Evolutionary conservation across 1,284 basidiomycete genomes (phyloP), one percentile per base, ranked within the genome.

Genomic region (Pascua guehoae): DNA sequence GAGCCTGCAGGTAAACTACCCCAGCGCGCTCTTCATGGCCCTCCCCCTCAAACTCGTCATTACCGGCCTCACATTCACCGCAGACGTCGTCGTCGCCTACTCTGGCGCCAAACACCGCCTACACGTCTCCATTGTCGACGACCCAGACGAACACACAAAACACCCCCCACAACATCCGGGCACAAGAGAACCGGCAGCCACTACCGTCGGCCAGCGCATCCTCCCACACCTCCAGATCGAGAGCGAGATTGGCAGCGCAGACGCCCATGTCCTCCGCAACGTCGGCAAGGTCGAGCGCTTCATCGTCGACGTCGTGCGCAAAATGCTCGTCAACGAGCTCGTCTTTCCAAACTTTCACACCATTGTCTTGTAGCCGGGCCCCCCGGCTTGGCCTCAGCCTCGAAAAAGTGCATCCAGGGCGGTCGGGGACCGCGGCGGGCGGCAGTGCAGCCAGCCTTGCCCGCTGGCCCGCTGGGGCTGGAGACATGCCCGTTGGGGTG

Each of bases 281-380:
- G 96, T 98, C 16, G 93, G 91, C 4, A 87, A 96, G 63, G 91
- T 99, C 39, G 96, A 98, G 77, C 82, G 88, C 55, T 98, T 98
- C 74, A 89, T 98, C 51, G 87, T 92, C 72, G 93, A 98, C 67
- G 88, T 96, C 44, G 87, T 98, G 57, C 83, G 96, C 56, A 96
- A 92, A 76, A 93, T 91, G 2, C 80, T 99, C 53, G 92, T 96
- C 71, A 90, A 94, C 68, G 91, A 95, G 76, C 81, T 95, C 36
- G 89, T 94, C 9, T 95, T 91, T 77, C 91, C 91, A 18, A 94
- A 94, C 73, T 95, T 92, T 73, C 89, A 93, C 77, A 93, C 91
- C 0, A 75, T 92, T 10, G 74, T 71, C 1, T 62, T 78, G 47
- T 76, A 32, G 24, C 24, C 62, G 52, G 3, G 7, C 7, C 24